Base-by-base conservation (phyloP, 345 rosid genomes). In the Syzygium aqueum region DNA sequence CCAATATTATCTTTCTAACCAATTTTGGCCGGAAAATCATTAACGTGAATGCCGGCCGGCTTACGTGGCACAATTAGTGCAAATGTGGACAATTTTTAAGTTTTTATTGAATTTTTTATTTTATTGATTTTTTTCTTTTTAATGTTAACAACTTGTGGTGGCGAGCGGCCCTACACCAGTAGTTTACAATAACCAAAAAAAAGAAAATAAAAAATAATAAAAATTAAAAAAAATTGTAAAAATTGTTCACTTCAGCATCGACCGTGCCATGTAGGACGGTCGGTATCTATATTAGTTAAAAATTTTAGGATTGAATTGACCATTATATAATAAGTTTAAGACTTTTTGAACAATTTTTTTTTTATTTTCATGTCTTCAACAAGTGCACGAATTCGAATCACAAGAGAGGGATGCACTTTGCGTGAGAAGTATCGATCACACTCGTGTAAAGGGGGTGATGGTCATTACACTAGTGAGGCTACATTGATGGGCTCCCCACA, bases 1-100 rank as follows among this genome's bases (percentile, higher is more conserved):
- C 8, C 0, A 28, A 8, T 30, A 0, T 65, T 30, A 7, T 16
- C 0, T 0, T 65, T 65, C 19, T 19, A 2, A 7, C 30, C 2
- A 65, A 53, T 16, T 53, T 16, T 53, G 21, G 19, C 8, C 3
- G 54, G 46, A 4, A 30, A 65, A 30, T 65, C 4, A 1, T 3
- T 30, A 4, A 30, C 6, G 4, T 30, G 37, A 21, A 28, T 2
- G 17, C 17, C 0, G 1, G 3, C 25, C 28, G 37, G 5, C 22
- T 2, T 28, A 28, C 17, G 30, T 61, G 33, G 13, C 3, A 27
- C 0, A 15, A 15, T 6, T 1, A 6, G 1, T 1, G 15, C 2
- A 5, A 12, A 27, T 0, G 0, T n/a, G 6, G 17, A 27, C 1
- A 0, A 0, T 27, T 61, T 61, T 61, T 7, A 6, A 61, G 12